A percentile compares a stretch with the other conserved stretches of the same genome.
phyloP scores from a whole-genome alignment of 164 flowering plant genomes.

The Protea cynaroides region DNA sequence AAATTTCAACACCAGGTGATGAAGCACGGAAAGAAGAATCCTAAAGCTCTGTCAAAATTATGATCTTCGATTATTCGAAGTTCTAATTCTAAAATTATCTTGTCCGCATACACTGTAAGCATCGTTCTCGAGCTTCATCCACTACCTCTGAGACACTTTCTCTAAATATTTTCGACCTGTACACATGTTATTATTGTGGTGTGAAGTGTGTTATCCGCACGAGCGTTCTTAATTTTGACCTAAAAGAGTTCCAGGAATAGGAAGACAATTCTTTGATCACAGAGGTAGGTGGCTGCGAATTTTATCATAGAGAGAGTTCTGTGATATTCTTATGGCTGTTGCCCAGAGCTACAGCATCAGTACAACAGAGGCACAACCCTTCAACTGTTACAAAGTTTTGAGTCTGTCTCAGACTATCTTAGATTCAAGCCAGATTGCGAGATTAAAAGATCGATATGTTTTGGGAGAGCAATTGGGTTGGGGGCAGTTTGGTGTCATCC shows the following conservation, averaged over 20 bases:
- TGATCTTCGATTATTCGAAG: constrained; percentile 8
- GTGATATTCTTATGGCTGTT: constrained; percentile 54
- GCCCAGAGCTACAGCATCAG: constrained; percentile 43
- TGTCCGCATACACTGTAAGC: constrained; percentile 4
- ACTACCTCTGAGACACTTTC: constrained; percentile 9
- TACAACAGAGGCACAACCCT: constrained; percentile 12
- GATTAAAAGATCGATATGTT: constrained; percentile 40
- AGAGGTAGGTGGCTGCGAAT: no score
- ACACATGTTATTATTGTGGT: neutral
- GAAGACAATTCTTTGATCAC: no score
- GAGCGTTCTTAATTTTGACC: constrained; percentile 15
- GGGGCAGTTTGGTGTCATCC: constrained; percentile 81
- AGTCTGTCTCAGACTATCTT: constrained; percentile 38
- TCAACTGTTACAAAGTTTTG: constrained; percentile 35
- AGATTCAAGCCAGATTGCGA: constrained; percentile 31
- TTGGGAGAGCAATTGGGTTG: constrained; percentile 67
- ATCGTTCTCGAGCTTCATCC: constrained; percentile 17
- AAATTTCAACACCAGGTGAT: neutral
- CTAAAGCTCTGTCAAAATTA: constrained; percentile 8
- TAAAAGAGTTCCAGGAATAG: no score
- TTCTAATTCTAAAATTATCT: neutral
- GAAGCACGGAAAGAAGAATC: neutral
- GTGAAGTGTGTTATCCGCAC: neutral
- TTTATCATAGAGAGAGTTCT: constrained; percentile 5
- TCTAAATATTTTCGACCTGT: constrained; percentile 14